Evolutionary conservation across 2,329 filamentous ascomycete species (phyloP), one percentile per base, ranked within the genome.

Genomic region (Colletotrichum sp.): DNA sequence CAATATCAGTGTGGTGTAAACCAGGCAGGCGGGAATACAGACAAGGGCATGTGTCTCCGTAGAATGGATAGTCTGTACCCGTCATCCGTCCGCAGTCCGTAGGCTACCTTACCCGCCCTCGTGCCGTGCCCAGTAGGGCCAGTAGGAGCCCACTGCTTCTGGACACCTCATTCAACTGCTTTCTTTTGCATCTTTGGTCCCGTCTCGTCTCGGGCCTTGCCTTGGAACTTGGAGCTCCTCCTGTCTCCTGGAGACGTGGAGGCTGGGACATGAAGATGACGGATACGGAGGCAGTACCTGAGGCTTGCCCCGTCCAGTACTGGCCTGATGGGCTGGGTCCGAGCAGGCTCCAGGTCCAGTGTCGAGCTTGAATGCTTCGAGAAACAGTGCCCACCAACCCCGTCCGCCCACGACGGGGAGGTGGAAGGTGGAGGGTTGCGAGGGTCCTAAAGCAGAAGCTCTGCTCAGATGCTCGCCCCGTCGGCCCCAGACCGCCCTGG

Each of bases 401-500:
- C 68, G 59, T 71, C 44, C 62, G 28, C 36, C 72, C 36, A 67
- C 52, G 69, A 67, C 68, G 69, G 63, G 69, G 57, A 64, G 32
- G 69, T 72, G 73, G 73, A 63, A 68, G 57, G 73, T 76, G 73
- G 71, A 73, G 55, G 39, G 24, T 39, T 52, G 44, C 55, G 57
- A 69, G 63, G 57, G 64, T 59, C 63, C 26, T n/a, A 63, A 39
- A 73, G 73, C 70, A 73, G 70, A 73, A 72, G 64, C 73, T 76
- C 73, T 76, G 73, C 69, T 69, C 70, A 65, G 69, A 60, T 57
- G 49, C n/a, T 70, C 57, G 55, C 68, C 34, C 28, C 21, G 72
- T 75, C 68, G 72, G 72, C 72, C 67, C 67, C 62, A 71, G 68
- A 60, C 59, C 59, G 52, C 60, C 69, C 62, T 75, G 15, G 62